These are phyloP conservation scores for Allium sativum DNA, from an alignment of 106 monocot genomes.

Conservation along the genomic window DNA sequence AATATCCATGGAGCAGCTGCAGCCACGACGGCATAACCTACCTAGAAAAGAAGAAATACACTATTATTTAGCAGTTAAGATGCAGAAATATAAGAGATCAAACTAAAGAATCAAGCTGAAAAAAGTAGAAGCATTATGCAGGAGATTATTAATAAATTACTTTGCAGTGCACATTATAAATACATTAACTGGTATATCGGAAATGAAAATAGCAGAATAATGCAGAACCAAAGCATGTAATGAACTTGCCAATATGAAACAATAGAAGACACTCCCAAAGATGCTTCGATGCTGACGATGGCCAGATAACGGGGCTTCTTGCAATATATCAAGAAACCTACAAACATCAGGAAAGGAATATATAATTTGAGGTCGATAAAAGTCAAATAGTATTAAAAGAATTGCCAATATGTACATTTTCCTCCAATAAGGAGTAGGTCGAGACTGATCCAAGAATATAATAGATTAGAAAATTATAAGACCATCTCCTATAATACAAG, in stretches of 20 bases:
- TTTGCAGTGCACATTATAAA: too few species aligned
- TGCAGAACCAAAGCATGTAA: slow-evolving; percentile 3
- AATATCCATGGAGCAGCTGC: slow-evolving; percentile 95
- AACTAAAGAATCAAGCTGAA: neutral
- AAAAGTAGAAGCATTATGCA: neutral
- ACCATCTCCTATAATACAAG: too few species aligned
- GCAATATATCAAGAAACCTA: slow-evolving; percentile 80
- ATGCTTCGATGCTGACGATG: slow-evolving; percentile 59
- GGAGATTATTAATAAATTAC: too few species aligned
- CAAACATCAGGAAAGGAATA: neutral
- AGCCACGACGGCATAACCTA: slow-evolving; percentile 69
- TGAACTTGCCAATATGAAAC: slow-evolving; percentile 77
- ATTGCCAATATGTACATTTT: too few species aligned
- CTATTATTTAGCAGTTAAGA: neutral
- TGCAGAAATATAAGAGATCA: neutral
- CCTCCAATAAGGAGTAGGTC: too few species aligned
- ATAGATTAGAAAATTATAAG: too few species aligned
- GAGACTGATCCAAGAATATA: too few species aligned
- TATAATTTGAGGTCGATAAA: neutral
- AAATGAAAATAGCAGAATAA: neutral
- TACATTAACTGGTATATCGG: too few species aligned
- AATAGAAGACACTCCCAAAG: slow-evolving; percentile 69
- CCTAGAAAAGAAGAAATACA: slow-evolving; percentile 32
- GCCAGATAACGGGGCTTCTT: slow-evolving; percentile 74
- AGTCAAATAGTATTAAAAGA: neutral